Evolutionary conservation across 106 monocot species (phyloP), one percentile per base, ranked within the genome.

Genomic region (Xerophyta viscosa): DNA sequence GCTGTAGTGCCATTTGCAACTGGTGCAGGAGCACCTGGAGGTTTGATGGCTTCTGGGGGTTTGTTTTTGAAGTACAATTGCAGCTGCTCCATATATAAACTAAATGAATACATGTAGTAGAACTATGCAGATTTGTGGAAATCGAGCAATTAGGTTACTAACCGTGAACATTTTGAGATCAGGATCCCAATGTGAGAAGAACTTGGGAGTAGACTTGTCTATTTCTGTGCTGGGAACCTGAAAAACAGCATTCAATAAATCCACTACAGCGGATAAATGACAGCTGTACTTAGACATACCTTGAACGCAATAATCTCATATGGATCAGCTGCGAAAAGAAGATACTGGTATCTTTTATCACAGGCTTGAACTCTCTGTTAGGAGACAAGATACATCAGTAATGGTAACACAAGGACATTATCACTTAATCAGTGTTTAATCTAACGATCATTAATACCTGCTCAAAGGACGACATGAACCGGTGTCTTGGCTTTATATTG

Each of bases 111-210:
- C 23, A 29, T 31, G 48, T 21, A 20, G 2, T 48, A 7, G 2
- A 18, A 20, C 15, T 26, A 7, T 5, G 26, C 15, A 15, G 27
- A 52, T 54, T 17, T n/a, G 30, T 18, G n/a, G 14, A 19, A 31
- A 1, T 13, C 29, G 30, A 31, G 12, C 6, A 52, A 15, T 12
- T 7, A n/a, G 36, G 17, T 26, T 18, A 63, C 82, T 7, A 58
- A 86, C 98, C 71, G 85, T 90, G 54, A 86, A 98, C 68, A 85
- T 86, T 57, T 98, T 98, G 29, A 82, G 59, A 58, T 98, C 98
- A 8, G 86, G 86, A 80, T 98, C 90, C 98, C 98, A 98, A 64
- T 98, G 86, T 15, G 86, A 79, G 45, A 98, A 98, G 74, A 98
- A 98, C 50, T 98, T 98, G 8, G 79, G 65, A 8, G 98, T 77